Evolutionary conservation across 768 basidiomycete genomes (phyloP).

Genomic region (Pleurotus salmoneostramineus): DNA sequence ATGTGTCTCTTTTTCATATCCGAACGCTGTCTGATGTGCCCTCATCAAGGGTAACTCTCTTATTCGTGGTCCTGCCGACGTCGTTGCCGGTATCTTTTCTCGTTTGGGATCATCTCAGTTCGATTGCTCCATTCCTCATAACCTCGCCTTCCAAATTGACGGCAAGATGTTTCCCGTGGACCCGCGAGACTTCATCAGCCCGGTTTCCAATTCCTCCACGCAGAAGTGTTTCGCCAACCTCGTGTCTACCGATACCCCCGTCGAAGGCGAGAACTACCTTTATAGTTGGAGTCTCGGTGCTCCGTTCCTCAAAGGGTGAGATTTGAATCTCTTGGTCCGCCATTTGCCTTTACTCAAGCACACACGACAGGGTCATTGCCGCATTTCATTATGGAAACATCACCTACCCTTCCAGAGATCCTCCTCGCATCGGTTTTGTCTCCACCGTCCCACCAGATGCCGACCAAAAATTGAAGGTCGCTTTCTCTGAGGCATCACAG

Average conservation of each 20-base stretch:
- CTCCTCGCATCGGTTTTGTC: slow-evolving; percentile 65
- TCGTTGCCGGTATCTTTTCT: slow-evolving; percentile 43
- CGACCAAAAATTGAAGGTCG: slow-evolving; percentile 28
- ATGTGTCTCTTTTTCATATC: slow-evolving; percentile 11
- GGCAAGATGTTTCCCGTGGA: slow-evolving; percentile 71
- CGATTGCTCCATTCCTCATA: slow-evolving; percentile 58
- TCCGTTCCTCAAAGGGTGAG: slow-evolving; percentile 71
- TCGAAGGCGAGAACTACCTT: slow-evolving; percentile 46
- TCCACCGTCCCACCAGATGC: slow-evolving; percentile 67
- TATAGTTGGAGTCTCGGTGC: slow-evolving; percentile 78
- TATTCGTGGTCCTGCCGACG: slow-evolving; percentile 69
- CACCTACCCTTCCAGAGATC: slow-evolving; percentile 61
- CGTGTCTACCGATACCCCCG: slow-evolving; percentile 60
- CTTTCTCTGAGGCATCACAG: slow-evolving; percentile 24
- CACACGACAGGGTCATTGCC: slow-evolving; percentile 47
- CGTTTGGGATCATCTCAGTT: slow-evolving; percentile 39
- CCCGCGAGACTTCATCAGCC: slow-evolving; percentile 63
- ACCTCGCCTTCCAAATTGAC: slow-evolving; percentile 62
- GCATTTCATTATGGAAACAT: slow-evolving; percentile 74
- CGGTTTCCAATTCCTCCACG: slow-evolving; percentile 31
- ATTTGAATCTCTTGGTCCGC: not conserved
- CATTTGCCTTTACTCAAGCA: not conserved
- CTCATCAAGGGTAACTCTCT: slow-evolving; percentile 64
- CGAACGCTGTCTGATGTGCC: not conserved
- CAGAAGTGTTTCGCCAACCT: slow-evolving; percentile 51